Base-by-base conservation (phyloP, 169 alveolate species). In the Theileria luwenshuni region DNA sequence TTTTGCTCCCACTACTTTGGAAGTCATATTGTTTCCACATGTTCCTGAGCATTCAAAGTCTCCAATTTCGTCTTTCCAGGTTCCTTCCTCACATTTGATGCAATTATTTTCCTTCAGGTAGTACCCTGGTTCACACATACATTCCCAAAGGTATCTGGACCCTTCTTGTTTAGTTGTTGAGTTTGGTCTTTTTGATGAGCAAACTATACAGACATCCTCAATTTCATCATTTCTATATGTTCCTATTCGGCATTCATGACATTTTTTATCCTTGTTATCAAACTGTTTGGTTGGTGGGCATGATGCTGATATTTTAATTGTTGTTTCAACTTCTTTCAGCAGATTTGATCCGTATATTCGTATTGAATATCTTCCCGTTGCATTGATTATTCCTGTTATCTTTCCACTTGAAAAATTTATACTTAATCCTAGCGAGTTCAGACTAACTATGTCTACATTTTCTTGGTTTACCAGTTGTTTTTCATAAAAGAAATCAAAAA, bases 71-170 rank as follows among this genome's bases (percentile, higher is more conserved):
- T 30, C 62, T 69, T 89, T 89, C 61, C 75, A 85, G 27, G 83
- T 77, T 0, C 91, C 94, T 30, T 47, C 47, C 32, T 72, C 85
- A 48, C 94, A 89, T 49, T 79, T 76, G 27, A 61, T 85, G 59
- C 94, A 89, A 28, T 51, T 30, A 13, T 48, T 52, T 10, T 62
- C 86, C 58, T 63, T 68, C 60, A 85, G 43, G 54, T 75, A 89
- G 73, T 67, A 85, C 6, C 90, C 89, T 59, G 83, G 76, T 63
- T 86, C 90, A 68, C 96, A 92, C 41, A 90, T 72, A 27, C 96
- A 92, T 42, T 79, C 87, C 56, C 41, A 35, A 52, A 15, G 7
- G n/a, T 30, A 13, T 3, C 79, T 33, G 32, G 79, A 74, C 1
- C 87, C 83, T n/a, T 32, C 48, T 19, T 35, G 61, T 27, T 28